A percentile compares a stretch with the other conserved stretches of the same genome.
These are phyloP conservation scores for Dactylonectria estremocensis DNA, from an alignment of 2,329 filamentous ascomycete genomes.

Conservation along the genomic window DNA sequence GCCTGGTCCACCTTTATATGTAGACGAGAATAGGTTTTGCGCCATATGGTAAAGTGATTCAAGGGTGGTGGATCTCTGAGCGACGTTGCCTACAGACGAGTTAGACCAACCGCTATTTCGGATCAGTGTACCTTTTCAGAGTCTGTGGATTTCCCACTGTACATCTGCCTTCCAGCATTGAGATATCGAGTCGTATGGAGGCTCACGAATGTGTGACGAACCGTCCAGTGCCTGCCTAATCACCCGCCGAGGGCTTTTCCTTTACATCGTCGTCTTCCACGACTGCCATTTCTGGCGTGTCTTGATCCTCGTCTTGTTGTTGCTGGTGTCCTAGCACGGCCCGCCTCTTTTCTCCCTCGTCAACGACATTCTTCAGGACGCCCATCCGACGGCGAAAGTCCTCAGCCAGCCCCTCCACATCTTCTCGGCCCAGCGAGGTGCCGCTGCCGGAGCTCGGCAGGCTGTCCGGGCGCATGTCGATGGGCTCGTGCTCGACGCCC, in stretches of 20 bases:
- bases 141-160: background rate
- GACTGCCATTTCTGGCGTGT: conserved; percentile 36
- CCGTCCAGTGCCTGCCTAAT: conserved; percentile 13
- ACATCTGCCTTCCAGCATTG: background rate
- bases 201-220: background rate
- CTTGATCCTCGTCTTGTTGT: conserved; percentile 29
- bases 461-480: conserved; percentile 47
- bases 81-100: background rate
- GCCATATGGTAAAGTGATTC: background rate
- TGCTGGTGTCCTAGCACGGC: conserved; percentile 48
- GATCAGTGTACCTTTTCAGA: background rate
- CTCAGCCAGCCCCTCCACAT: conserved; percentile 67
- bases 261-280: conserved; percentile 35
- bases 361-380: conserved; percentile 67
- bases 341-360: conserved; percentile 64
- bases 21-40: too few relatives aligned
- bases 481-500: conserved; percentile 56
- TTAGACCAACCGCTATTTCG: background rate
- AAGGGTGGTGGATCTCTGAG: background rate
- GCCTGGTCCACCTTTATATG: conserved; percentile 42
- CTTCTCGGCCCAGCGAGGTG: conserved; percentile 56
- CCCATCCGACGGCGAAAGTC: conserved; percentile 73
- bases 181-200: background rate
- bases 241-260: conserved; percentile 26
- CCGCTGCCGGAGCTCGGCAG: conserved; percentile 51